Conservation (phyloP, 495 filamentous ascomycete species). For the Penicillium arizonense region DNA sequence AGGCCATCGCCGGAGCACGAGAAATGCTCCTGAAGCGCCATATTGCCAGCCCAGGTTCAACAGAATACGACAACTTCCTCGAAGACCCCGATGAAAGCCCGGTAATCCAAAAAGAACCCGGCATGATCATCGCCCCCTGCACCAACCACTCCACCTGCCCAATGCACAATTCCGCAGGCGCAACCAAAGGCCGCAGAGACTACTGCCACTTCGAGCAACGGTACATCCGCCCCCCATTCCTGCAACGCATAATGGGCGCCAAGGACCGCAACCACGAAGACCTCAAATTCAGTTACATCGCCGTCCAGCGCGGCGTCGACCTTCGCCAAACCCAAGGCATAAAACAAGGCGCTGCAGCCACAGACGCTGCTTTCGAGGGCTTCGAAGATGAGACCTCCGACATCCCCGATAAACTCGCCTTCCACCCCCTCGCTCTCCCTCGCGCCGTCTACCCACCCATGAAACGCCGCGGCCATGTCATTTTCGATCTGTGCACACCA, state of each 20-base stretch:
- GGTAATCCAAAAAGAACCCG: constrained; percentile 59
- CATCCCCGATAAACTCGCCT: constrained; percentile 9
- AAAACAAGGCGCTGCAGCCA: constrained; percentile 40
- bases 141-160: constrained; percentile 89
- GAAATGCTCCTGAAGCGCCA: constrained; percentile 71
- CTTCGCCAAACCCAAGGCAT: constrained; percentile 39
- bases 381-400: constrained; percentile 40
- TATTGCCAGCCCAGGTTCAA: constrained; percentile 64
- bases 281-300: constrained; percentile 82
- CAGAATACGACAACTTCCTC: constrained; percentile 38
- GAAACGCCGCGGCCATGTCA: constrained; percentile 84
- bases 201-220: constrained; percentile 90
- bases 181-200: constrained; percentile 71
- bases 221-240: constrained; percentile 76
- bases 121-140: constrained; percentile 94
- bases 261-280: constrained; percentile 83
- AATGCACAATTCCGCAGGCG: constrained; percentile 73
- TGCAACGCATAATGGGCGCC: constrained; percentile 74
- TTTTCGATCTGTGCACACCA: constrained; percentile 88
- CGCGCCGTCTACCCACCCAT: constrained; percentile 75
- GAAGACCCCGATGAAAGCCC: constrained; percentile 35
- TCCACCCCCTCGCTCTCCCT: constrained; percentile 69
- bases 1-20: constrained; percentile 82
- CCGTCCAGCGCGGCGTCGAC: constrained; percentile 75
- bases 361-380: constrained; percentile 51